Evolutionary conservation across 768 basidiomycete genomes (phyloP).

Genomic region (Daedaleopsis sinensis): DNA sequence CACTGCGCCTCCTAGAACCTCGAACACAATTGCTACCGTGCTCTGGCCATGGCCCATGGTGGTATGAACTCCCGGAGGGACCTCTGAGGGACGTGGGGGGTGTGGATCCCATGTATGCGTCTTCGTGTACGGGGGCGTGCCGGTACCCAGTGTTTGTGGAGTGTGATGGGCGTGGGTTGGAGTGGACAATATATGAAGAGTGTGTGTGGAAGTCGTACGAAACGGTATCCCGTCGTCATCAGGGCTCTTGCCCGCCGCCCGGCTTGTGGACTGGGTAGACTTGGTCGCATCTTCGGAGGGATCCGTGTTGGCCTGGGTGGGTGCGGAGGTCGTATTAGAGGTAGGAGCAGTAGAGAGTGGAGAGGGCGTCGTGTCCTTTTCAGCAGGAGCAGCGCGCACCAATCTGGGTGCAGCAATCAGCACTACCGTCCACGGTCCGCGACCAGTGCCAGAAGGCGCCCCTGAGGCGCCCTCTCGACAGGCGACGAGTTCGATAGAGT

Average conservation of each 20-base stretch:
- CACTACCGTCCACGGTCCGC: no score
- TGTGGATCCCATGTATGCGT: constrained; percentile 7
- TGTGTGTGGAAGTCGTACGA: background rate
- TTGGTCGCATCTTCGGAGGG: no score
- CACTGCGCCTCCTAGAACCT: constrained; percentile 46
- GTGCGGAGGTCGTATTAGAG: background rate
- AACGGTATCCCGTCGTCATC: background rate
- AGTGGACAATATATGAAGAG: constrained; percentile 10
- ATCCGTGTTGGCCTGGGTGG: no score
- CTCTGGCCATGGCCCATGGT: constrained; percentile 11
- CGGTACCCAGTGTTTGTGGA: constrained; percentile 2
- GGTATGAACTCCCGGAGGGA: constrained; percentile 1
- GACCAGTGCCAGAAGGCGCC: no score
- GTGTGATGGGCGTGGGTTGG: background rate
- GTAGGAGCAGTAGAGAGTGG: background rate
- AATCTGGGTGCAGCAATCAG: background rate
- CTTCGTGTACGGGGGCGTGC: constrained; percentile 2
- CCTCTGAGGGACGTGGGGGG: constrained; percentile 4
- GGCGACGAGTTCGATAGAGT: background rate
- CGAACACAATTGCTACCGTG: constrained; percentile 47
- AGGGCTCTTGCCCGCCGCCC: no score
- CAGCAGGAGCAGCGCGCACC: constrained; percentile 10
- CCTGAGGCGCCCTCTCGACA: background rate
- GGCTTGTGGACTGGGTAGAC: no score
- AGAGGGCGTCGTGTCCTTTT: background rate